Evolutionary conservation across 2,329 filamentous ascomycete genomes (phyloP), one percentile per base, ranked within the genome.

Genomic region (Aspergillus tanneri): DNA sequence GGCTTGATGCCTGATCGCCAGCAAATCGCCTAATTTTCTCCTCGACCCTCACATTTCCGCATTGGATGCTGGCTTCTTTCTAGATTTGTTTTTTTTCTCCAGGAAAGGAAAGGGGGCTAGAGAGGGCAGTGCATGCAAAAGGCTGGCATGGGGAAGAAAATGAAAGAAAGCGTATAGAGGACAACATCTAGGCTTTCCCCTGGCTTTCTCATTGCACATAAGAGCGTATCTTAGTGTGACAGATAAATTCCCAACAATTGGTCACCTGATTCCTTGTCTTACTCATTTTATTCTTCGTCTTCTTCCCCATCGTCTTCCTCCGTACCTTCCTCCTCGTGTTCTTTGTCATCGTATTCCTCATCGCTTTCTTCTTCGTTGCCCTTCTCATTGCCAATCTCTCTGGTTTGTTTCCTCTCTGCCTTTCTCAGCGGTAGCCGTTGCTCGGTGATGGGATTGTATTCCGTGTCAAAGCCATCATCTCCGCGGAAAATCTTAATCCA

Each of bases 371-470:
- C 28, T 14, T 6, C 24, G 24, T 25, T 25, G 11, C 11, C 24
- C 24, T 25, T 25, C 6, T 16, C 28, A 32, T 18, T 4, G 14
- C 14, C 30, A 34, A 34, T 18, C n/a, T 4, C 30, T 7, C 7
- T 34, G 14, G 30, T n/a, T n/a, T n/a, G n/a, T n/a, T n/a, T 23
- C 18, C 7, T 39, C 36, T 22, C 21, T 11, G 10, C 25, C 11
- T 24, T 25, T 24, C 18, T 12, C 12, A n/a, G 25, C 21, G 36
- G 19, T n/a, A 14, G 18, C 21, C 23, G 41, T 18, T 9, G 11
- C 11, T 45, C 47, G 18, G 42, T 51, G 18, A 50, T 30, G 7
- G 52, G 52, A 43, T 55, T 46, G 28, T 44, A 53, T 14, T 49
- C 47, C 16, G 18, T 40, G 2, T 23, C 14, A 27, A 11, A 10